Evolutionary conservation across 192 early-diverging fungal species (phyloP).

Genomic region (Backusella liffmaniae): DNA sequence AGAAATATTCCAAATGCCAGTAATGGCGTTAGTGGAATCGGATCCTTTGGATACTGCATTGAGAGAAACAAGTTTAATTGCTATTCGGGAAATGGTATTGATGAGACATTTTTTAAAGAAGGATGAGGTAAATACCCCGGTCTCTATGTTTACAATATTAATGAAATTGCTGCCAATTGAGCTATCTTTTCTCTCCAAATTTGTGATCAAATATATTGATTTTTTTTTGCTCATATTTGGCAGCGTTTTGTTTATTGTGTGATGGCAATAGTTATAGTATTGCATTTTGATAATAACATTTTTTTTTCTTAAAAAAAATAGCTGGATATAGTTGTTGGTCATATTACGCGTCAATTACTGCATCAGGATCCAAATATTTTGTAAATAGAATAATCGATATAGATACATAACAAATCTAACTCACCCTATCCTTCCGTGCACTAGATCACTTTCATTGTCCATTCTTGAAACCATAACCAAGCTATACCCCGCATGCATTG

Average conservation of each 20-base stretch:
- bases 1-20: constrained; percentile 67
- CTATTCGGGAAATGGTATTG: constrained; percentile 65
- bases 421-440: neutral
- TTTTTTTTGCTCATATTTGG: no score
- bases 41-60: constrained; percentile 65
- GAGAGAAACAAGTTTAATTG: constrained; percentile 63
- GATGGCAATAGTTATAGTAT: no score
- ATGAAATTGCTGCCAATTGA: no score
- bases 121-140: constrained; percentile 43
- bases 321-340: neutral
- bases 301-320: neutral
- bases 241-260: no score
- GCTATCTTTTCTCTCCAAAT: no score
- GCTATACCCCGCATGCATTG: neutral
- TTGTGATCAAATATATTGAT: no score
- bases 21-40: constrained; percentile 55
- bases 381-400: neutral
- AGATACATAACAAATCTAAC: neutral
- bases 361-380: neutral
- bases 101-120: constrained; percentile 58
- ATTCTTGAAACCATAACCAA: constrained; percentile 15
- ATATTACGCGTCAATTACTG: neutral
- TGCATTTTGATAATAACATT: neutral
- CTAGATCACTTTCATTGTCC: constrained; percentile 1
- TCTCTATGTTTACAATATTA: no score